phyloP scores from a whole-genome alignment of 257 asterid species.

The Rhazya stricta region DNA sequence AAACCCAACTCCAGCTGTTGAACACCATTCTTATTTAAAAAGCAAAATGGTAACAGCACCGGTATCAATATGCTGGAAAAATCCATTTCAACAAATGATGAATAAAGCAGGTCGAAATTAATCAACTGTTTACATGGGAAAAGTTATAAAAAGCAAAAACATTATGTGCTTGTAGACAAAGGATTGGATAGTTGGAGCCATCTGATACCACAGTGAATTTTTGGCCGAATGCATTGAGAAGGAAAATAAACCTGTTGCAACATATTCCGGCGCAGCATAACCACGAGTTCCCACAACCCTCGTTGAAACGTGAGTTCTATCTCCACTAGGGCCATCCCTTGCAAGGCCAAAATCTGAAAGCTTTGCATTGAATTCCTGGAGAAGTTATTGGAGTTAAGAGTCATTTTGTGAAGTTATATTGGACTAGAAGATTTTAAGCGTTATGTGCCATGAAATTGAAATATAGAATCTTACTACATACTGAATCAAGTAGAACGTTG shows the following conservation, averaged over 20 bases:
- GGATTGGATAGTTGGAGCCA: background rate
- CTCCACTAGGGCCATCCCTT: constrained; percentile 65
- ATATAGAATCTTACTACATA: constrained; percentile 17
- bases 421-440: background rate
- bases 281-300: constrained; percentile 61
- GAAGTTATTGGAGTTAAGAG: constrained; percentile 5
- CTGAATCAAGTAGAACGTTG: constrained; percentile 62
- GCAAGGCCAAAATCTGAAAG: constrained; percentile 75
- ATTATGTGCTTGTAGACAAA: background rate
- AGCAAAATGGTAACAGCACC: background rate
- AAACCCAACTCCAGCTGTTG: background rate
- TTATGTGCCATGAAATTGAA: background rate
- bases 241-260: constrained; percentile 44
- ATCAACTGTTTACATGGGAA: background rate
- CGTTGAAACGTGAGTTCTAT: constrained; percentile 65
- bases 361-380: constrained; percentile 63
- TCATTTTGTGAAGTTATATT: background rate
- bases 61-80: background rate
- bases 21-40: no score
- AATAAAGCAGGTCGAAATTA: background rate
- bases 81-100: background rate
- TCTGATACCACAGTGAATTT: background rate
- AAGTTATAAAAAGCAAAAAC: background rate
- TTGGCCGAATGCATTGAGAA: background rate
- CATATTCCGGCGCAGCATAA: constrained; percentile 73